Conservation (phyloP, 2,329 filamentous ascomycete genomes). For the Nigrospora oryzae region DNA sequence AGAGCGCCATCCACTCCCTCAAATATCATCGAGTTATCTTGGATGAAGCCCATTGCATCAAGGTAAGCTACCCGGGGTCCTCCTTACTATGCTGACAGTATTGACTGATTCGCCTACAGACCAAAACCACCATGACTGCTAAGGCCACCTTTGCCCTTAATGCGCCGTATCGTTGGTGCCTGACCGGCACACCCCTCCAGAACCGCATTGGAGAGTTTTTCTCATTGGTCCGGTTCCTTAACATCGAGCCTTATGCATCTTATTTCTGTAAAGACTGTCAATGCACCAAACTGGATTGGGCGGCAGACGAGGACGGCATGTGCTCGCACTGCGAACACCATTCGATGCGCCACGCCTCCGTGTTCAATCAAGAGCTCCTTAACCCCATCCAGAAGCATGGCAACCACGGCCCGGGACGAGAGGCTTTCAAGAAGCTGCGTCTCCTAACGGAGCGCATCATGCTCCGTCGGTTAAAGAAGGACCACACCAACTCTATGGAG, state of each 20-base stretch:
- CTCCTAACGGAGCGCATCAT: conserved; percentile 90
- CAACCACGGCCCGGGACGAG: conserved; percentile 51
- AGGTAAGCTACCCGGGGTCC: conserved; percentile 35
- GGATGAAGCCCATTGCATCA: conserved; percentile 95
- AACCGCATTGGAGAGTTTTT: conserved; percentile 98
- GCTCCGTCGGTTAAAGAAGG: conserved; percentile 88
- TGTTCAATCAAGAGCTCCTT: conserved; percentile 91
- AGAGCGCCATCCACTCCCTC: conserved; percentile 73
- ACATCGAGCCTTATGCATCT: conserved; percentile 80
- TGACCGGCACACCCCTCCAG: conserved; percentile 90
- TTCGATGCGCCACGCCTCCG: conserved; percentile 53
- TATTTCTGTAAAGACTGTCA: conserved; percentile 87
- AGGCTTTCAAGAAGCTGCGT: conserved; percentile 73
- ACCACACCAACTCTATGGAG: conserved; percentile 92
- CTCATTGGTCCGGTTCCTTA: conserved; percentile 84
- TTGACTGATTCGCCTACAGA: conserved; percentile 28
- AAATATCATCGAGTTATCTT: conserved; percentile 86
- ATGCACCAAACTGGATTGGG: conserved; percentile 80
- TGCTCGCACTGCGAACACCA: conserved; percentile 39
- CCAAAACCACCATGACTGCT: conserved; percentile 80
- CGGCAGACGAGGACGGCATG: conserved; percentile 59
- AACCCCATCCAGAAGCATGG: conserved; percentile 67
- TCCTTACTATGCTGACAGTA: too few species aligned
- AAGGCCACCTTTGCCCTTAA: conserved; percentile 91
- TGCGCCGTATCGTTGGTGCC: conserved; percentile 86